Base-by-base conservation (phyloP, 352 stramenopile species). In the Pythium rhizo-oryzae region DNA sequence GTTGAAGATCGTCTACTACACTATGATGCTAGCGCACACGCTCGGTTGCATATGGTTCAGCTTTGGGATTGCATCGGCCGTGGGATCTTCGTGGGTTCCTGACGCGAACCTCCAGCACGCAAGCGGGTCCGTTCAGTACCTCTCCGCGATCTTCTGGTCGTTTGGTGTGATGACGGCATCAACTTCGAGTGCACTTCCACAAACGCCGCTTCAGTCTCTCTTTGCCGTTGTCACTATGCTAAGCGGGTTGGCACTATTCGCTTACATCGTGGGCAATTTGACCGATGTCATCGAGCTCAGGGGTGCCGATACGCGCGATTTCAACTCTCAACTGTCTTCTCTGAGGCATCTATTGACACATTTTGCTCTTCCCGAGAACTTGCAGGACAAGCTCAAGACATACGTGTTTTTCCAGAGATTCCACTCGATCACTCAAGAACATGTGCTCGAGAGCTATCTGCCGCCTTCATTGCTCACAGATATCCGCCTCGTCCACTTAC, bases 381-480 rank as follows among this genome's bases (percentile, higher is more conserved):
- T 91, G 9, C 62, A 87, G 43, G 69, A 78, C 56, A 84, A 85
- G 28, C 70, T 92, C 23, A 88, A 92, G 65, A 88, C 76, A 0
- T 90, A 84, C 46, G 88, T 83, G 39, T 89, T 92, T 28, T 92
- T 90, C 54, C 71, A 77, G 39, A 73, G 79, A 18, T 89, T 78
- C 50, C 81, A 87, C 54, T 82, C 75, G 3, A 87, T 87, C 62
- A 84, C 79, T 0, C 75, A 86, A 64, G 81, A 89, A 51, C 69
- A 80, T 23, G 49, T 83, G 2, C 62, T 89, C 11, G 72, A 80
- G 28, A 61, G 71, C 8, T 87, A 73, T 46, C 67, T 89, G 6
- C 81, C 81, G 19, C 81, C 79, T 2, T 82, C 81, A 4, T 57
- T 89, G 24, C 37, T 89, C 16, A 84, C 79, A 0, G 81, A 89